A percentile compares a stretch with the other conserved stretches of the same genome.
Conservation (phyloP, 495 filamentous ascomycete species). For the Penicillium psychrofluorescens region DNA sequence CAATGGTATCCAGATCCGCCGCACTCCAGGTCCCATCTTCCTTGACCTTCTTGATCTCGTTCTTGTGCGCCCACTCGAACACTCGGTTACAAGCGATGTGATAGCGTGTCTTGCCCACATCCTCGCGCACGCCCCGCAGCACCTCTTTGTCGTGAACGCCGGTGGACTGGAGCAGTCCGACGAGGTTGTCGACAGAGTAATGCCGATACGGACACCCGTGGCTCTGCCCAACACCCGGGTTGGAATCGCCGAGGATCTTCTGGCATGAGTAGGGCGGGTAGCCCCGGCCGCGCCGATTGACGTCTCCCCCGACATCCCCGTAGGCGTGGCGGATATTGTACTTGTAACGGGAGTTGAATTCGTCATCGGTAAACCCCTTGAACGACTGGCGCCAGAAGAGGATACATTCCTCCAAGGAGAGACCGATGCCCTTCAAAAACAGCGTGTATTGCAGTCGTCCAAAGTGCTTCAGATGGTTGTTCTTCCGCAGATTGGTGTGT, state of each 20-base stretch:
- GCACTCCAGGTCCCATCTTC: constrained; percentile 70
- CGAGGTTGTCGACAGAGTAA: constrained; percentile 80
- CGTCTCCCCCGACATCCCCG: constrained; percentile 91
- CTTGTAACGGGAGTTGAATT: constrained; percentile 89
- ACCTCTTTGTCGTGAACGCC: constrained; percentile 74
- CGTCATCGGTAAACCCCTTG: constrained; percentile 78
- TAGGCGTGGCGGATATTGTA: constrained; percentile 95
- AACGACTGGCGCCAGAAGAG: constrained; percentile 87
- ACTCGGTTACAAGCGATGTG: constrained; percentile 97
- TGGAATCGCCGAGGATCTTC: constrained; percentile 81
- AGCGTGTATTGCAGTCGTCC: constrained; percentile 93
- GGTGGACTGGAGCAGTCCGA: constrained; percentile 59
- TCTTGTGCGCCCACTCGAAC: constrained; percentile 80
- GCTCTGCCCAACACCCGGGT: constrained; percentile 73
- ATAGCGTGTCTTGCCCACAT: constrained; percentile 79
- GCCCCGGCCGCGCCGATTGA: constrained; percentile 73
- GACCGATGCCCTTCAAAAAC: constrained; percentile 94
- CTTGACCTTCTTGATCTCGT: constrained; percentile 83
- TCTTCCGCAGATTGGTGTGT: constrained; percentile 74
- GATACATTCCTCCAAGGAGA: constrained; percentile 87
- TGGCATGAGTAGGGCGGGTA: constrained; percentile 91
- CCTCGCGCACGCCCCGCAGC: constrained; percentile 74
- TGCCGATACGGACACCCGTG: constrained; percentile 97
- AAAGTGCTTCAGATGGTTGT: constrained; percentile 85
- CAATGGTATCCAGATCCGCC: constrained; percentile 86